Percentiles rank a stretch among this genome's conserved stretches.
These are phyloP conservation scores for Hypomontagnella submonticulosa DNA, from an alignment of 495 filamentous ascomycete genomes.

Conservation along the genomic window DNA sequence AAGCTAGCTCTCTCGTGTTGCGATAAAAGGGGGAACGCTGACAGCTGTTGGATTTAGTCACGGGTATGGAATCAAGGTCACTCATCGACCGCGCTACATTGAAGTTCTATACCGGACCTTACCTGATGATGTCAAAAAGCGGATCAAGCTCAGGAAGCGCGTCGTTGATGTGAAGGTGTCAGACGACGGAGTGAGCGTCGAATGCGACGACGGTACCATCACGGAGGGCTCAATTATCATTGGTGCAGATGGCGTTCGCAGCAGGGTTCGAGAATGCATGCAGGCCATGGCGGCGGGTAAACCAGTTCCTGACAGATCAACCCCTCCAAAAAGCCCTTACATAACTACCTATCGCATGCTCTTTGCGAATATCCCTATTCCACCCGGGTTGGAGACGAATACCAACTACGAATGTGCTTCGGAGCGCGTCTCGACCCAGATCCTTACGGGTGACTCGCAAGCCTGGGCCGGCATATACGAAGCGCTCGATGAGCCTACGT, in stretches of 20 bases:
- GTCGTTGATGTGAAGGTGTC: conserved; percentile 44
- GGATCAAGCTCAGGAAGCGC: conserved; percentile 48
- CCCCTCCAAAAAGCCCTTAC: conserved; percentile 44
- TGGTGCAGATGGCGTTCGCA: conserved; percentile 65
- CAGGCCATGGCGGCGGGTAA: conserved; percentile 48
- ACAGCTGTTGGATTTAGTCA: conserved; percentile 37
- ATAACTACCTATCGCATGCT: conserved; percentile 45
- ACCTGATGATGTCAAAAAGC: conserved; percentile 45
- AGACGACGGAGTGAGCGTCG: conserved; percentile 45
- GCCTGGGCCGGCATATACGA: conserved; percentile 56
- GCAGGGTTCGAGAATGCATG: conserved; percentile 56
- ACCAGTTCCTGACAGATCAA: conserved; percentile 32
- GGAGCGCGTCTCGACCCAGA: conserved; percentile 41
- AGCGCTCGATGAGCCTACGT: conserved; percentile 54
- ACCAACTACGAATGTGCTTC: conserved; percentile 33
- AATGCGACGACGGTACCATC: conserved; percentile 55
- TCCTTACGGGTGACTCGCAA: conserved; percentile 35
- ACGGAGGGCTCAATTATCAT: conserved; percentile 61
- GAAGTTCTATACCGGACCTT: conserved; percentile 51
- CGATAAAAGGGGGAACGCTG: background rate
- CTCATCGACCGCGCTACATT: conserved; percentile 51
- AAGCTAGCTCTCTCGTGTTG: conserved; percentile 2
- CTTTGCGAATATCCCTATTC: conserved; percentile 42
- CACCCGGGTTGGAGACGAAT: conserved; percentile 33
- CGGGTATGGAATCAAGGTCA: conserved; percentile 50